Evolutionary conservation across 1,284 basidiomycete genomes (phyloP).

Genomic region (Sporisorium exsertum): DNA sequence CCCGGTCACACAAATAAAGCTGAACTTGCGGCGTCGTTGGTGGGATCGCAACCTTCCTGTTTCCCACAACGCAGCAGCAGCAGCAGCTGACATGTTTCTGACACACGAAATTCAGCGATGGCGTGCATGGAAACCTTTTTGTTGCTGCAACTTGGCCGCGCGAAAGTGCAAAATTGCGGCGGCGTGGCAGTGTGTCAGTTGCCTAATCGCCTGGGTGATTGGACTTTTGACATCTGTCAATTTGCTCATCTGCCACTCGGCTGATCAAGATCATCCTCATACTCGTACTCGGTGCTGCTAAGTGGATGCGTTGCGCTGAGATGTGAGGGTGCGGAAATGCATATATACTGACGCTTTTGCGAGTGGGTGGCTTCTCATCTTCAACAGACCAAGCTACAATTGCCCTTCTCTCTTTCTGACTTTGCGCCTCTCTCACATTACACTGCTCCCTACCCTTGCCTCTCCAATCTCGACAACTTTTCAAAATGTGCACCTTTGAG

Average conservation of each 20-base stretch:
- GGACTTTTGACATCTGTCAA: slow-evolving; percentile 33
- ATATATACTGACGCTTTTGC: slow-evolving; percentile 3
- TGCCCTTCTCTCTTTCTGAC: not conserved
- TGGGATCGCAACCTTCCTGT: no score
- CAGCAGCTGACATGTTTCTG: not conserved
- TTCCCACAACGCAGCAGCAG: no score
- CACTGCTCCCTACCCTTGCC: not conserved
- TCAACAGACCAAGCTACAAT: not conserved
- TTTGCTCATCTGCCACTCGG: slow-evolving; percentile 31
- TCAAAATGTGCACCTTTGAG: slow-evolving; percentile 36
- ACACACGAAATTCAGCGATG: not conserved
- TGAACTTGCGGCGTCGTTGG: not conserved
- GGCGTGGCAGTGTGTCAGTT: slow-evolving; percentile 19
- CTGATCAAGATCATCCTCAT: slow-evolving; percentile 14
- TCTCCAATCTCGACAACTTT: not conserved
- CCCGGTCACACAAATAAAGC: not conserved
- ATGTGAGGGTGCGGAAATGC: not conserved
- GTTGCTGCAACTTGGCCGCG: not conserved
- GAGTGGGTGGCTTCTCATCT: not conserved
- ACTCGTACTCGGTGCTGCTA: not conserved
- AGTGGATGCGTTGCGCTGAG: not conserved
- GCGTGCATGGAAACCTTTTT: slow-evolving; percentile 7
- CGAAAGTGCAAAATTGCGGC: not conserved
- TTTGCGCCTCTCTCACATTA: no score
- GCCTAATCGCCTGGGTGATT: slow-evolving; percentile 23